Evolutionary conservation across 2,329 filamentous ascomycete genomes (phyloP), one percentile per base, ranked within the genome.

Genomic region (Aschersonia sp.): DNA sequence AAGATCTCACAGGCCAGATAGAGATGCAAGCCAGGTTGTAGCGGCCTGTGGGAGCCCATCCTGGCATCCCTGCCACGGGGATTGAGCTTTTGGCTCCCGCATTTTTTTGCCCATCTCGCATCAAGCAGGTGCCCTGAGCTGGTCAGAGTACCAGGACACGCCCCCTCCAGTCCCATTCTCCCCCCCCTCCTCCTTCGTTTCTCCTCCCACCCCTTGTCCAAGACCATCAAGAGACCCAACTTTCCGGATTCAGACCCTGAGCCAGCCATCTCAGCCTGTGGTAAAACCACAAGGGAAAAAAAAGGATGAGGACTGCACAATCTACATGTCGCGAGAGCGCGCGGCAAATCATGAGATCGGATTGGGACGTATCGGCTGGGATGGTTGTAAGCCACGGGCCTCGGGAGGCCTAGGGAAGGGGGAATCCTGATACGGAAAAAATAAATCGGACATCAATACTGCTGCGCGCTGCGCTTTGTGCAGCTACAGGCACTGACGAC

Each of bases 401-500:
- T 22, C 22, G 22, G 22, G 22, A 22, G 22, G 22, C 22, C 3
- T 3, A 22, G 4, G 40, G 40, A 14, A 22, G 42, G 42, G 42
- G 42, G 29, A 22, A 31, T n/a, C 11, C 30, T 8, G 12, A 46
- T 6, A 42, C 44, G 46, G 8, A 4, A 40, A 32, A 40, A 30
- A 45, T 32, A 30, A 10, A 31, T 42, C 6, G 45, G 37, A 12
- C 39, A 11, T 10, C 5, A 46, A 41, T 46, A 35, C 1, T 31
- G 29, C 37, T 22, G 11, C 22, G 14, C 30, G 37, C 22, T 35
- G 30, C 35, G 31, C 41, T 14, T 35, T 44, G 37, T 42, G n/a
- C 46, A 35, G 31, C 46, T 47, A 47, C 22, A 47, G 46, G 46
- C 30, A 31, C 32, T 42, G 41, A 22, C 14, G 12, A 22, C 33